Base-by-base conservation (phyloP, 2,329 filamentous ascomycete species). In the Hypocreales sp. region DNA sequence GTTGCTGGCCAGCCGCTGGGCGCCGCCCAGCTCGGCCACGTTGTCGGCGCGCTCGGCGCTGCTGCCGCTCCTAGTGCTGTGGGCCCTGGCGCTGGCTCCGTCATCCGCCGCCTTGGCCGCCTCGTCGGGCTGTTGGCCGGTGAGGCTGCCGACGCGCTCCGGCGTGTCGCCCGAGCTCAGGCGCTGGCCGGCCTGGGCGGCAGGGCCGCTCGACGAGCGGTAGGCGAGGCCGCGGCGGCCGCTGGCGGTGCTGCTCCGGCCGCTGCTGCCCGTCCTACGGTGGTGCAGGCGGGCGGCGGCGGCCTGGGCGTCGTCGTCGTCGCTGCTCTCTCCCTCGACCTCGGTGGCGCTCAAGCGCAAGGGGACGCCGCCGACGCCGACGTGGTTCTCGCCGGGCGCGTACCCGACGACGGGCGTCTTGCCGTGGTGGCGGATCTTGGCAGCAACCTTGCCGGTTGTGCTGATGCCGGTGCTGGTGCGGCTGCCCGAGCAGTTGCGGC, bases 271-370 rank as follows among this genome's bases (percentile, higher is more conserved):
- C 14, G 72, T 79, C 36, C 79, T 63, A 35, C 72, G 71, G 52
- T 86, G 79, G 37, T 73, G 62, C 53, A 64, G 42, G 33, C 60
- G 63, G 39, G 58, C 51, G 40, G 49, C 46, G 40, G 49, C 46
- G 27, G 51, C 46, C 19, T 55, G 51, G 11, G 52, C 48, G 22
- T 78, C 74, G 26, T 82, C 79, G 24, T 82, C 77, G 28, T 83
- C 80, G 46, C 76, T 82, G 41, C 86, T 82, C 38, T 77, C 84
- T 38, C 81, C 83, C 42, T 92, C 84, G 10, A 95, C 81, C 51
- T 98, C 90, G 27, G 81, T 92, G n/a, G 90, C 87, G 48, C 82
- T 92, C 35, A 98, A 63, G 23, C 90, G 76, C 53, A 94, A 72
- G 3, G 90, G 90, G 21, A 95, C 86, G 29, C 83, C 84, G 22